Evolutionary conservation across 164 flowering plant species (phyloP).

Genomic region (Malania oleifera): DNA sequence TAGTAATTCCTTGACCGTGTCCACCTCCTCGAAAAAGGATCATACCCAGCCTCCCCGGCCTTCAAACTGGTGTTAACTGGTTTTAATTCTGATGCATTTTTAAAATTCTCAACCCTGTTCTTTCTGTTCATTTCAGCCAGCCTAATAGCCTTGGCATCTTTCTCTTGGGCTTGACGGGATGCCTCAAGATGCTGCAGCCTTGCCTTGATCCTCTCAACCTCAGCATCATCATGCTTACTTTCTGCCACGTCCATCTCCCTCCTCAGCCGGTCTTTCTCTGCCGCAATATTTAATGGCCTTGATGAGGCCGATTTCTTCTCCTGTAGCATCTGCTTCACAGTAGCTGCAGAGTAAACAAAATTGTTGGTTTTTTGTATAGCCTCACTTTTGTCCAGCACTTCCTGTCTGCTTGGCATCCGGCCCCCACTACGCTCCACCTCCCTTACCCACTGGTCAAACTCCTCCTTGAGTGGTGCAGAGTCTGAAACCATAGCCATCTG

Average conservation of each 20-base stretch:
- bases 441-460: slow-evolving; percentile 71
- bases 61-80: slow-evolving; percentile 59
- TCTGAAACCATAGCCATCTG: slow-evolving; percentile 96
- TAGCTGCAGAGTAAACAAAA: slow-evolving; percentile 80
- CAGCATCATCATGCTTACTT: slow-evolving; percentile 56
- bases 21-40: slow-evolving; percentile 97
- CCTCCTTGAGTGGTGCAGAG: slow-evolving; percentile 67
- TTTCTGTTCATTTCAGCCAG: slow-evolving; percentile 87
- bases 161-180: slow-evolving; percentile 39
- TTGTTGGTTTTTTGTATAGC: slow-evolving; percentile 61
- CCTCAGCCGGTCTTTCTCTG: slow-evolving; percentile 81
- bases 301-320: slow-evolving; percentile 85
- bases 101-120: slow-evolving; percentile 87
- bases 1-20: slow-evolving; percentile 85
- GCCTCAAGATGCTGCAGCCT: slow-evolving; percentile 70
- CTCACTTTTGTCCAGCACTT: slow-evolving; percentile 67
- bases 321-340: slow-evolving; percentile 92
- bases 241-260: slow-evolving; percentile 73
- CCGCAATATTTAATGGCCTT: slow-evolving; percentile 78
- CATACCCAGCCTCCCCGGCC: slow-evolving; percentile 94
- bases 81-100: slow-evolving; percentile 75
- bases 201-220: slow-evolving; percentile 64
- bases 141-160: slow-evolving; percentile 68
- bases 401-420: slow-evolving; percentile 64
- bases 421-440: slow-evolving; percentile 78